Percentiles rank a stretch among this genome's conserved stretches.
Conservation (phyloP, 106 monocot species). For the Chionographis japonica region DNA sequence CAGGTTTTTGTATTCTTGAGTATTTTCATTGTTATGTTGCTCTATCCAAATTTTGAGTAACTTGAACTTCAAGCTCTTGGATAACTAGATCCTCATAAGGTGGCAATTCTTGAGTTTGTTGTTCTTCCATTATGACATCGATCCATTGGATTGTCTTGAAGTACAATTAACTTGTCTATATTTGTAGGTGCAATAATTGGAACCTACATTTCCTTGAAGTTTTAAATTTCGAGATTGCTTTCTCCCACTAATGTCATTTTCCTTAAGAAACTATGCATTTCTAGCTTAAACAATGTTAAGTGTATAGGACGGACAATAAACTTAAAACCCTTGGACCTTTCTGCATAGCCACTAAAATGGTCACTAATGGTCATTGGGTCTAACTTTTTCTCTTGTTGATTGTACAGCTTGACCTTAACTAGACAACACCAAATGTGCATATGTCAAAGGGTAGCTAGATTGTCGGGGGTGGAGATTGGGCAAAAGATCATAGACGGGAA, state of each 20-base stretch:
- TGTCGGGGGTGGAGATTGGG: too few species aligned
- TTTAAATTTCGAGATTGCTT: neutral
- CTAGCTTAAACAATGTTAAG: neutral
- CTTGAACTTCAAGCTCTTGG: neutral
- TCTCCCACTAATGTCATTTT: neutral
- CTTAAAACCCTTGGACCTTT: neutral
- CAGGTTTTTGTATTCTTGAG: neutral
- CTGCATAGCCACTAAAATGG: neutral
- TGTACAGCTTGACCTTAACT: neutral
- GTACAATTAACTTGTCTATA: too few species aligned
- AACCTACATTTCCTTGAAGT: neutral
- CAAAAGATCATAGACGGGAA: too few species aligned
- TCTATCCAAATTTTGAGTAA: neutral
- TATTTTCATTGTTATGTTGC: neutral
- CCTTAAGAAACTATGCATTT: slow-evolving; percentile 4
- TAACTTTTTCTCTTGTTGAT: slow-evolving; percentile 1
- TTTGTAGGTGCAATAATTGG: too few species aligned
- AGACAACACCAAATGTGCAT: neutral
- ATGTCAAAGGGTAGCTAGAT: neutral
- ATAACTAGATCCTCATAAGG: too few species aligned
- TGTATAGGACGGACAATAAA: neutral
- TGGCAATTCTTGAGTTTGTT: too few species aligned
- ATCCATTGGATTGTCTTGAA: too few species aligned
- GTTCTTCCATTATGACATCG: too few species aligned
- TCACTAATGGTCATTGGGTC: neutral